Evolutionary conservation across 2,329 filamentous ascomycete species (phyloP), one percentile per base, ranked within the genome.

Genomic region (Massarina eburnea): DNA sequence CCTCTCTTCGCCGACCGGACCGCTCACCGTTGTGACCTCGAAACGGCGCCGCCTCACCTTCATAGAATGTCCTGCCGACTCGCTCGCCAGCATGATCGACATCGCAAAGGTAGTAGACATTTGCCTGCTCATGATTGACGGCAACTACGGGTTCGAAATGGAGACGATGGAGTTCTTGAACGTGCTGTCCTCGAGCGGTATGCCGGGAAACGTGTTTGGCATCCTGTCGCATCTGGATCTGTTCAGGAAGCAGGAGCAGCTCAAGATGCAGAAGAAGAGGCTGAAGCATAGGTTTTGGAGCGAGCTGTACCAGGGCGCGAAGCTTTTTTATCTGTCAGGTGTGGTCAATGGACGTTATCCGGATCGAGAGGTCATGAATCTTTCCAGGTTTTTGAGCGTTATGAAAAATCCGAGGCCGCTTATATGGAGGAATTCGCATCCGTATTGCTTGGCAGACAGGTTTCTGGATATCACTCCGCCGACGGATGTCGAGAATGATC

Each of bases 91-190:
- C 56, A 96, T 97, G 89, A 91, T 99, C 54, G 94, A 99, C 71
- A 81, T 96, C 45, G 89, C 94, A 48, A 99, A 99, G 73, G 89
- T 99, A 34, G 94, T 95, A 15, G 94, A 99, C 69, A 96, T 99
- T 61, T 89, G 97, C 5, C 79, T 99, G 39, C 80, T 99, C 45
- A 94, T 99, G 89, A 99, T 99, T 59, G 94, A 99, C 67, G 95
- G 94, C 45, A 97, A 97, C 73, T 99, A 88, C 64, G 95, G 94
- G 12, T 99, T 99, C 66, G 94, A 99, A 74, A 99, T 99, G 94
- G 94, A 99, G 79, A 99, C 94, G 0, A 99, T 99, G 94, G 94
- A 99, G 73, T 99, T 99, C 51, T 76, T 99, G 64, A 97, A 96
- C 60, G 85, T 96, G 15, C 77, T 99, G 40, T 87, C 89, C n/a